These are phyloP conservation scores for Suhomyces yuchorum DNA, from an alignment of 1,139 yeast species.

Conservation along the genomic window DNA sequence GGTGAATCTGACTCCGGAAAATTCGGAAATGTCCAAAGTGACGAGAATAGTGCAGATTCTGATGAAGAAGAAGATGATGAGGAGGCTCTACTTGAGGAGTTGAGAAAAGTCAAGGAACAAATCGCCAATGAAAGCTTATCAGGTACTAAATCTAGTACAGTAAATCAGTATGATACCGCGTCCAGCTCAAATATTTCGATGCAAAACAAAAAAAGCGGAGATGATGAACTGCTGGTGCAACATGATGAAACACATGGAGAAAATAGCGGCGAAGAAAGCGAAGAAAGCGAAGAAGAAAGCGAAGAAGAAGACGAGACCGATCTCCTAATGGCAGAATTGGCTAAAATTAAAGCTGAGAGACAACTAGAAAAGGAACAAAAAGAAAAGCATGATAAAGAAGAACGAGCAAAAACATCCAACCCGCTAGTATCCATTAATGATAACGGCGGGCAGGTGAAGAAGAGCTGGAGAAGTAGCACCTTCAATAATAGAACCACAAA, in stretches of 20 bases:
- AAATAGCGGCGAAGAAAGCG: background rate
- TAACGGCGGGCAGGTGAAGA: slow-evolving; percentile 24
- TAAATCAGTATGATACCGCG: background rate
- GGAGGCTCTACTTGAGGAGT: slow-evolving; percentile 16
- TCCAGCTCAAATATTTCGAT: no score
- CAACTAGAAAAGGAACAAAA: slow-evolving; percentile 35
- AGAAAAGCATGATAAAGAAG: slow-evolving; percentile 23
- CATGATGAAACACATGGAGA: slow-evolving; percentile 6
- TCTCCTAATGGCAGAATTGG: slow-evolving; percentile 54
- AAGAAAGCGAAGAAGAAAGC: background rate
- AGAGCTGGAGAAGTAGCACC: slow-evolving; percentile 60
- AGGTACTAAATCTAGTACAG: background rate
- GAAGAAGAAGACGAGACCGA: slow-evolving; percentile 36
- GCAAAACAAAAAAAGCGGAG: slow-evolving; percentile 1
- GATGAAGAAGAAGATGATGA: slow-evolving; percentile 7
- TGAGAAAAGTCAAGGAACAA: slow-evolving; percentile 12
- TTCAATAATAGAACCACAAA: slow-evolving; percentile 36
- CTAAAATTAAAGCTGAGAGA: slow-evolving; percentile 50
- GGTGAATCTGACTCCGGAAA: background rate
- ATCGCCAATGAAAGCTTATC: slow-evolving; percentile 12
- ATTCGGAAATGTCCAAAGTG: background rate
- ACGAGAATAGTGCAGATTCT: background rate
- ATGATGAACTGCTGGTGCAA: no score
- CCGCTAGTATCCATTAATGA: slow-evolving; percentile 38
- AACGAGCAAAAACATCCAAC: slow-evolving; percentile 36